Conservation (phyloP, 495 filamentous ascomycete genomes). For the Aspergillus homomorphus region DNA sequence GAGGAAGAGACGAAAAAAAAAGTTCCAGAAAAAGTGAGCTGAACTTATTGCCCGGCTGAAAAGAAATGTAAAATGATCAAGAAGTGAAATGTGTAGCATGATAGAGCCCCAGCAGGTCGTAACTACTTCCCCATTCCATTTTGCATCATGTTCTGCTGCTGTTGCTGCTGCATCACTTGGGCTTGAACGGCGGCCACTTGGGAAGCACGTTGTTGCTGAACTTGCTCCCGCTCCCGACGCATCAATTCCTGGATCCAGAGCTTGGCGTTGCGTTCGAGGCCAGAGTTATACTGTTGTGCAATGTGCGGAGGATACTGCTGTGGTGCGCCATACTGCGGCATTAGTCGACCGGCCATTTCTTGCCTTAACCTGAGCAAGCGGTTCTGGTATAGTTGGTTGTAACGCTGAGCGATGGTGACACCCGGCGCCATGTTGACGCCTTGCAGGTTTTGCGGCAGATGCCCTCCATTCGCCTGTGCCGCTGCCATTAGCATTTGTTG, state of each 20-base stretch:
- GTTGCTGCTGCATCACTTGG: constrained; percentile 40
- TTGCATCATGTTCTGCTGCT: constrained; percentile 48
- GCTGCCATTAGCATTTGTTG: constrained; percentile 44
- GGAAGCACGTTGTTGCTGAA: constrained; percentile 37
- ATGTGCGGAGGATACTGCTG: constrained; percentile 43
- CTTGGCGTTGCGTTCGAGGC: constrained; percentile 38
- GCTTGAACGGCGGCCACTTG: constrained; percentile 34
- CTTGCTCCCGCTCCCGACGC: constrained; percentile 36
- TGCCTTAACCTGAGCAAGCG: constrained; percentile 35
- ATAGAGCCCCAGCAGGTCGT: constrained; percentile 2
- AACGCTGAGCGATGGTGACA: constrained; percentile 31
- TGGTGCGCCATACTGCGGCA: constrained; percentile 41
- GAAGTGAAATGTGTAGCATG: constrained; percentile 7
- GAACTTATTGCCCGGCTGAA: not conserved
- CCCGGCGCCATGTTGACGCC: constrained; percentile 26
- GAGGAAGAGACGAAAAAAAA: constrained; percentile 8
- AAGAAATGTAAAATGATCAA: not conserved
- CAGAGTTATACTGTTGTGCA: constrained; percentile 39
- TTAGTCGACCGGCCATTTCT: constrained; percentile 38
- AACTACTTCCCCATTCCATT: constrained; percentile 42
- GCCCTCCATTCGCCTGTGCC: constrained; percentile 41
- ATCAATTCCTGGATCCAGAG: constrained; percentile 48
- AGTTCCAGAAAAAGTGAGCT: not conserved
- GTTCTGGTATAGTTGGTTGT: constrained; percentile 40
- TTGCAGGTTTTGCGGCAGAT: constrained; percentile 35